phyloP scores from a whole-genome alignment of 163 green algal species.

The Volvox carteri region DNA sequence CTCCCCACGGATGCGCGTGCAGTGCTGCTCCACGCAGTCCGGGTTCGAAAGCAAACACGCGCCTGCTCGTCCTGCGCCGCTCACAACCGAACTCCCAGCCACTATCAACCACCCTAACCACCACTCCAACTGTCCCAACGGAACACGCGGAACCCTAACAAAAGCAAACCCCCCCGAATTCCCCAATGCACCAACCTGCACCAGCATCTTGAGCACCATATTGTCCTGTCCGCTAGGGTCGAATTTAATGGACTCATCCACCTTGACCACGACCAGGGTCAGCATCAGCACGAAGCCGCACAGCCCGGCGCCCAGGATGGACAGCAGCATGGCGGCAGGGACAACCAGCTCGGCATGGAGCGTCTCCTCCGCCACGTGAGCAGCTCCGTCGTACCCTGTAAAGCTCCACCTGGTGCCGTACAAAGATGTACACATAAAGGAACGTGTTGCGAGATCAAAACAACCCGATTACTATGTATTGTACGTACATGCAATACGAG shows the following conservation, averaged over 20 bases:
- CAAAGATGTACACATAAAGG: too few relatives aligned
- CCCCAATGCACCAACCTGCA: neutral
- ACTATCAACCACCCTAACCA: too few relatives aligned
- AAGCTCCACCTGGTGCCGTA: slow-evolving; percentile 34
- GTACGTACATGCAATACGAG: too few relatives aligned
- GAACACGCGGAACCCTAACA: too few relatives aligned
- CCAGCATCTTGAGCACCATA: slow-evolving; percentile 28
- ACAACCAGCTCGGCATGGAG: neutral
- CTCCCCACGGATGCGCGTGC: neutral
- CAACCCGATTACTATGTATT: too few relatives aligned
- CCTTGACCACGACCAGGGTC: slow-evolving; percentile 15
- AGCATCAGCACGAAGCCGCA: neutral
- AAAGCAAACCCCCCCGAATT: too few relatives aligned
- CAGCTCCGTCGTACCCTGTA: slow-evolving; percentile 14
- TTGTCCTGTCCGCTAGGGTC: neutral
- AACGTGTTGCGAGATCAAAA: too few relatives aligned
- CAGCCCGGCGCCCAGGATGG: neutral
- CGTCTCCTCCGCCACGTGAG: slow-evolving; percentile 29
- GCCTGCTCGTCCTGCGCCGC: too few relatives aligned
- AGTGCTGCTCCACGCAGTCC: too few relatives aligned
- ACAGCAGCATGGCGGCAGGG: neutral
- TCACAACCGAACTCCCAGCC: too few relatives aligned
- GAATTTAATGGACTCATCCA: neutral
- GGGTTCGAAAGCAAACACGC: too few relatives aligned
- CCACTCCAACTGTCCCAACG: too few relatives aligned